Conservation (phyloP, 768 basidiomycete species). For the Coprinopsis marcescibilis region DNA sequence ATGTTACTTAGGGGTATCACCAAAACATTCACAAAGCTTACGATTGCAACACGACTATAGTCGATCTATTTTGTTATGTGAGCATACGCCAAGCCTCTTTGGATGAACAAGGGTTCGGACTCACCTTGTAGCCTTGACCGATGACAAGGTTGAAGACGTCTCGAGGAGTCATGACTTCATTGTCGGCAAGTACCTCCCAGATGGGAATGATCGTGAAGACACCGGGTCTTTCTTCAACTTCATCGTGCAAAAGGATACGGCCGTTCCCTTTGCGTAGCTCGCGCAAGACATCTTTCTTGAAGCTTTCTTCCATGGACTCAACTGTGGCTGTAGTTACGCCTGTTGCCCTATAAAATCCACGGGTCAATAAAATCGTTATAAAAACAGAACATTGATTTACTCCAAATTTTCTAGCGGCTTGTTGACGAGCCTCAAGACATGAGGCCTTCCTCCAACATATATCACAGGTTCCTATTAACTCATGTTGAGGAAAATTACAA, state of each 20-base stretch:
- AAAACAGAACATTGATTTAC: slow-evolving; percentile 43
- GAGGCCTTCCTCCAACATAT: slow-evolving; percentile 80
- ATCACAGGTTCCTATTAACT: slow-evolving; percentile 78
- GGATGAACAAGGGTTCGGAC: slow-evolving; percentile 14
- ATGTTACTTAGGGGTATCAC: background rate
- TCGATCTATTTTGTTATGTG: slow-evolving; percentile 59
- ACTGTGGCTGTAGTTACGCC: slow-evolving; percentile 89
- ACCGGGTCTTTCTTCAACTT: slow-evolving; percentile 90
- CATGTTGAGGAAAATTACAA: background rate
- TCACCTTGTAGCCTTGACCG: slow-evolving; percentile 71
- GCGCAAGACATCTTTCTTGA: slow-evolving; percentile 82
- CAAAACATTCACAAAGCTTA: slow-evolving; percentile 31
- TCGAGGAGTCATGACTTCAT: slow-evolving; percentile 82
- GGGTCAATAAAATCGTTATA: background rate
- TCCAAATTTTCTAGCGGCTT: slow-evolving; percentile 93
- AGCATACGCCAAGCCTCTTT: background rate
- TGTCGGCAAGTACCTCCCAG: slow-evolving; percentile 83
- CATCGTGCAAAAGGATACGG: slow-evolving; percentile 88
- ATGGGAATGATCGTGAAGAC: slow-evolving; percentile 87
- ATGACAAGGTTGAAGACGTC: slow-evolving; percentile 74
- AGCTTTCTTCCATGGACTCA: slow-evolving; percentile 82
- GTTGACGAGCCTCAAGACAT: slow-evolving; percentile 84
- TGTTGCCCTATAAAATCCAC: slow-evolving; percentile 59
- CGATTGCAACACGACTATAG: slow-evolving; percentile 86
- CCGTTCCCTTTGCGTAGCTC: slow-evolving; percentile 73